Conservation (phyloP, 2,329 filamentous ascomycete genomes). For the Sclerotinia sclerotiorum region DNA sequence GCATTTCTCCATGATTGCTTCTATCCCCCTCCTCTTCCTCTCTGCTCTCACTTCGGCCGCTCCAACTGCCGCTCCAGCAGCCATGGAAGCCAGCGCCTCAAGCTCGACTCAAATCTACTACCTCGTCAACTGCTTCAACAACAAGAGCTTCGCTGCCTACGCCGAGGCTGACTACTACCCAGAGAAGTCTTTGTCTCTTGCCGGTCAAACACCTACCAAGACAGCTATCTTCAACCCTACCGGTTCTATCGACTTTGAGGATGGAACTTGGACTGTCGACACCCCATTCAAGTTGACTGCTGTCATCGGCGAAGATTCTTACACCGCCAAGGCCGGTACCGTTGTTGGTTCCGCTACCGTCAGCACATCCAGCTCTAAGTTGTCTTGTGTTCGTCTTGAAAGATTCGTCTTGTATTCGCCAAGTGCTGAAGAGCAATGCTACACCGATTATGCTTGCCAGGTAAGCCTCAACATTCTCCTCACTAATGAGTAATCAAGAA, state of each 20-base stretch:
- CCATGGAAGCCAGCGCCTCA: background rate
- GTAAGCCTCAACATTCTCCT: background rate
- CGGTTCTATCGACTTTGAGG: conserved; percentile 21
- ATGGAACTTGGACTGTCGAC: conserved; percentile 17
- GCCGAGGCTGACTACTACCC: conserved; percentile 20
- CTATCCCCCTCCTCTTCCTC: conserved; percentile 17
- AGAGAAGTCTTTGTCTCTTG: background rate
- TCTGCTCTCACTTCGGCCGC: conserved; percentile 19
- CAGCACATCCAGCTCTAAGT: conserved; percentile 7
- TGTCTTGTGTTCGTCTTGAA: conserved; percentile 5
- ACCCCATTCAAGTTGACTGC: conserved; percentile 7
- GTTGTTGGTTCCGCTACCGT: conserved; percentile 5
- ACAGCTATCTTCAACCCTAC: background rate
- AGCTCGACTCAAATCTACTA: conserved; percentile 18
- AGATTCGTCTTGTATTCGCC: conserved; percentile 24
- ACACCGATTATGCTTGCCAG: conserved; percentile 21
- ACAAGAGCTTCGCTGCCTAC: conserved; percentile 5
- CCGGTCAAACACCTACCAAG: conserved; percentile 9
- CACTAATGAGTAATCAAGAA: background rate
- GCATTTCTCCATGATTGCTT: conserved; percentile 20
- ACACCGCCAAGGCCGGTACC: background rate
- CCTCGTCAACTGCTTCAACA: conserved; percentile 24
- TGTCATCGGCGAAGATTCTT: conserved; percentile 9
- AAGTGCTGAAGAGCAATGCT: conserved; percentile 12
- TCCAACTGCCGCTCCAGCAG: background rate